phyloP scores from a whole-genome alignment of 495 filamentous ascomycete genomes.

The Rhypophila decipiens region DNA sequence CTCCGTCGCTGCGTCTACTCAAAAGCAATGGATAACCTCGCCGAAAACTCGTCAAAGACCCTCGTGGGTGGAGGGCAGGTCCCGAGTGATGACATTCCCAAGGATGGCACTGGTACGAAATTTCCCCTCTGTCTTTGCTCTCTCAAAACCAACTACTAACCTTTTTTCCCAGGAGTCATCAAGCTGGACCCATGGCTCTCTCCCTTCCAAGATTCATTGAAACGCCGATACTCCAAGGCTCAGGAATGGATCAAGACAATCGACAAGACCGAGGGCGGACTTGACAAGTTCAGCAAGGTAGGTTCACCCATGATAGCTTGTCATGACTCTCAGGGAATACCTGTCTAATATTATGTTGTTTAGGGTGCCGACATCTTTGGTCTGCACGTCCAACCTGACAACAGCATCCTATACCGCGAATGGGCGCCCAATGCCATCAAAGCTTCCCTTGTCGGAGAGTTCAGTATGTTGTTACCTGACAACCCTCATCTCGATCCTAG shows the following conservation, averaged over 20 bases:
- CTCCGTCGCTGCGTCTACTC: too few relatives aligned
- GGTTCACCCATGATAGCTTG: too few relatives aligned
- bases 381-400: slow-evolving; percentile 68
- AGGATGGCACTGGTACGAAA: slow-evolving; percentile 41
- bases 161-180: slow-evolving; percentile 61
- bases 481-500: not conserved
- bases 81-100: slow-evolving; percentile 31
- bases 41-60: slow-evolving; percentile 34
- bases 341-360: too few relatives aligned
- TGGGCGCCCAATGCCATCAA: slow-evolving; percentile 87
- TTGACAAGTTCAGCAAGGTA: slow-evolving; percentile 89
- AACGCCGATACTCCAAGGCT: slow-evolving; percentile 71
- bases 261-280: slow-evolving; percentile 74
- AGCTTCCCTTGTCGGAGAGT: slow-evolving; percentile 90
- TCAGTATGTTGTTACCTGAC: slow-evolving; percentile 53
- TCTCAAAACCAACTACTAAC: not conserved
- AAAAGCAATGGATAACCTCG: slow-evolving; percentile 26
- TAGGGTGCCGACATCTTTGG: slow-evolving; percentile 84
- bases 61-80: slow-evolving; percentile 22
- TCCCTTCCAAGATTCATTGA: slow-evolving; percentile 74
- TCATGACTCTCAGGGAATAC: too few relatives aligned
- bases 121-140: not conserved
- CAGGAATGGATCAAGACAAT: slow-evolving; percentile 82
- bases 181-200: slow-evolving; percentile 84
- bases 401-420: slow-evolving; percentile 86